Conservation (phyloP, 352 stramenopile species). For the Phytophthora uliginosa region DNA sequence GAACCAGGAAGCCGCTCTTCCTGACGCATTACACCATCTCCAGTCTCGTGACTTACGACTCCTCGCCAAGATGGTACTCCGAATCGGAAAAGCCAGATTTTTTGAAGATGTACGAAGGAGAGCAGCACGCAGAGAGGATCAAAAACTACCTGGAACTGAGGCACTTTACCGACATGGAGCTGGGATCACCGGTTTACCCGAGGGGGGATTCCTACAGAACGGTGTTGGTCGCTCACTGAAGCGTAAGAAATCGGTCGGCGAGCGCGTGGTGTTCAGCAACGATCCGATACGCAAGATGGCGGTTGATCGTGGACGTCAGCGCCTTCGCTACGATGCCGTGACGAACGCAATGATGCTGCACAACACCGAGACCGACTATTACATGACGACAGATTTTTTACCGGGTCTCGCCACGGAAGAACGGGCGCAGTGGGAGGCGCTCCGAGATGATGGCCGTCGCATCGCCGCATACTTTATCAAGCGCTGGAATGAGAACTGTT, state of each 20-base stretch:
- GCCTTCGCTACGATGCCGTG: constrained; percentile 52
- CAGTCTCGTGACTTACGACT: constrained; percentile 43
- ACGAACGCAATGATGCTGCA: constrained; percentile 57
- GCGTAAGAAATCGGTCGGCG: constrained; percentile 30
- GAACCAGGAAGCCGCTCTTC: constrained; percentile 54
- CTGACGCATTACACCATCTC: constrained; percentile 74
- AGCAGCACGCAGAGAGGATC: constrained; percentile 41
- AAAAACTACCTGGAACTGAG: constrained; percentile 65
- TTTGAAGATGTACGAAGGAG: constrained; percentile 53
- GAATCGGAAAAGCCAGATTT: constrained; percentile 59
- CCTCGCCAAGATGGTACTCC: constrained; percentile 51
- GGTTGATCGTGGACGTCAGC: constrained; percentile 50
- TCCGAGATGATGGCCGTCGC: constrained; percentile 42
- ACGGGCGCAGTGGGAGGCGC: constrained; percentile 34
- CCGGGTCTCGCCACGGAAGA: constrained; percentile 22
- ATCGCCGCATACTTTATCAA: constrained; percentile 59
- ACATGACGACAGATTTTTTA: constrained; percentile 49
- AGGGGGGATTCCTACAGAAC: constrained; percentile 59
- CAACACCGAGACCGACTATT: constrained; percentile 52
- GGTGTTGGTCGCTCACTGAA: constrained; percentile 71
- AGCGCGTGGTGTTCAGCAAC: constrained; percentile 57
- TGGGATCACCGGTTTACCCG: constrained; percentile 65
- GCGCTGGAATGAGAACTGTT: constrained; percentile 49
- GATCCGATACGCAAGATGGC: constrained; percentile 66
- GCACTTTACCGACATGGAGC: constrained; percentile 64